These are phyloP conservation scores for Xylaria hypoxylon DNA, from an alignment of 2,329 filamentous ascomycete genomes.

Conservation along the genomic window DNA sequence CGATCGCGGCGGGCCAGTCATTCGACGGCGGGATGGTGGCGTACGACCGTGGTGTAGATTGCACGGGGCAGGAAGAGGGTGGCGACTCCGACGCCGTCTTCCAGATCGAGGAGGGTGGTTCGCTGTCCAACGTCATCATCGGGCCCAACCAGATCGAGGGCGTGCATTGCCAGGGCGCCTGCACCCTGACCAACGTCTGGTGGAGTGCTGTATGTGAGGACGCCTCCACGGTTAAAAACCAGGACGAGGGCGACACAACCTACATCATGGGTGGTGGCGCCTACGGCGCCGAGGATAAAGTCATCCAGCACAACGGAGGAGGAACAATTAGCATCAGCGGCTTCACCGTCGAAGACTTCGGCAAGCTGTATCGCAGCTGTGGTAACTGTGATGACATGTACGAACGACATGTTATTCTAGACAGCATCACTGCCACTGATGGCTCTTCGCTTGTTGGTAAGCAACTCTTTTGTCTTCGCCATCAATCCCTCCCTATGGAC, in stretches of 20 bases:
- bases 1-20: conserved; percentile 1
- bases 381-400: conserved; percentile 58
- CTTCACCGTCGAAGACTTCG: conserved; percentile 58
- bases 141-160: conserved; percentile 9
- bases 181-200: conserved; percentile 43
- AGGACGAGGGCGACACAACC: conserved; percentile 55
- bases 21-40: conserved; percentile 3
- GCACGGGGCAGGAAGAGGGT: not conserved
- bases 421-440: not conserved
- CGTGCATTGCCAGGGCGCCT: not conserved
- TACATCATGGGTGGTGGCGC: conserved; percentile 58
- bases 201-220: conserved; percentile 56
- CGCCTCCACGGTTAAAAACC: conserved; percentile 52
- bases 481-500: not conserved
- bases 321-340: conserved; percentile 55
- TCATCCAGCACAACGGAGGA: conserved; percentile 56
- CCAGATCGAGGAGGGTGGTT: conserved; percentile 8
- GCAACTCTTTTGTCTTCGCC: not conserved
- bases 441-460: conserved; percentile 4
- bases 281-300: conserved; percentile 56
- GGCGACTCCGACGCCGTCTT: conserved; percentile 8
- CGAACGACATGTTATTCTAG: conserved; percentile 3
- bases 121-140: conserved; percentile 8
- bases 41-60: conserved; percentile 5
- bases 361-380: conserved; percentile 63